phyloP scores from a whole-genome alignment of 2,329 filamentous ascomycete species.

The Calonectria leucothoes region DNA sequence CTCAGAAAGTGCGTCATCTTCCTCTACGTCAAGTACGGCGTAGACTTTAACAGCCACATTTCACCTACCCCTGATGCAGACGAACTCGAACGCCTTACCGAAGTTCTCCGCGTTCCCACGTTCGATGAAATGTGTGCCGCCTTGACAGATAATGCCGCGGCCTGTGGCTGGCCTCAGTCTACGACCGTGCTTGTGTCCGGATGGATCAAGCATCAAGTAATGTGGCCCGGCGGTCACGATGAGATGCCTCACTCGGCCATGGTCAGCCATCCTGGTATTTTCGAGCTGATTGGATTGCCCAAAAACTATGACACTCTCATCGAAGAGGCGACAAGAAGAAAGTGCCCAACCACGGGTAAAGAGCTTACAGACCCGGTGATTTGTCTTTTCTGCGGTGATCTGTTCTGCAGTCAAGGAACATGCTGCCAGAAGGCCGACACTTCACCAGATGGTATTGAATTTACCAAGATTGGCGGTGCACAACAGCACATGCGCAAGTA shows the following conservation, averaged over 20 bases:
- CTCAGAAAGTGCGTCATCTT: conserved; percentile 87
- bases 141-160: conserved; percentile 58
- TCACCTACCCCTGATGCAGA: conserved; percentile 73
- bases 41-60: conserved; percentile 83
- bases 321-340: conserved; percentile 86
- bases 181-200: conserved; percentile 64
- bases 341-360: conserved; percentile 90
- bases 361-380: conserved; percentile 91
- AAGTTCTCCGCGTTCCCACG: conserved; percentile 78
- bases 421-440: conserved; percentile 82
- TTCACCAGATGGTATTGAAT: conserved; percentile 53
- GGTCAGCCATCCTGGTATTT: conserved; percentile 87
- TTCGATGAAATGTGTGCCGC: conserved; percentile 82
- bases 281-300: conserved; percentile 91
- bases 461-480: conserved; percentile 78
- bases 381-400: conserved; percentile 95
- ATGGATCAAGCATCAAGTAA: conserved; percentile 78
- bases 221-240: conserved; percentile 48
- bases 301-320: conserved; percentile 93
- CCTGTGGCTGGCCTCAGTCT: conserved; percentile 62
- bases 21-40: conserved; percentile 87
- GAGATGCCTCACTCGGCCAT: conserved; percentile 57
- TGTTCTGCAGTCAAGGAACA: conserved; percentile 93
- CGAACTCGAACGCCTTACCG: conserved; percentile 85
- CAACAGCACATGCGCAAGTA: conserved; percentile 91